A percentile compares a stretch with the other conserved stretches of the same genome.
phyloP scores from a whole-genome alignment of 768 basidiomycete genomes.

The Rubroboletus satanas region DNA sequence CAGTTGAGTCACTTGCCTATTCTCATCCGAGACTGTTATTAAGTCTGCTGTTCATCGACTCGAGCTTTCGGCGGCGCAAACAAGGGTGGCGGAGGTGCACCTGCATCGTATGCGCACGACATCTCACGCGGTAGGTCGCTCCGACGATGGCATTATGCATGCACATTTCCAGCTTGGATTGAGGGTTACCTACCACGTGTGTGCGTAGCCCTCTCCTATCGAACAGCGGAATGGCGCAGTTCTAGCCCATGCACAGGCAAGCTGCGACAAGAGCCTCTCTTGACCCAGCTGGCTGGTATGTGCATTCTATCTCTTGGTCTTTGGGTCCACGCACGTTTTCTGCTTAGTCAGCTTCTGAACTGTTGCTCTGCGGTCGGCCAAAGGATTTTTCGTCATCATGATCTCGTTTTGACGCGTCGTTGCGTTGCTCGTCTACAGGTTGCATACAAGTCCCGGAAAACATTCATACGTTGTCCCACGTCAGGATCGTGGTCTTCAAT shows the following conservation, averaged over 20 bases:
- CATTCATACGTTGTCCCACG: slow-evolving; percentile 2
- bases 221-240: not conserved
- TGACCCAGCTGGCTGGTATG: not conserved
- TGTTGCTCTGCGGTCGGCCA: not conserved
- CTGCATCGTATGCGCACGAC: too few species aligned
- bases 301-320: not conserved
- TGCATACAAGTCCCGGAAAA: not conserved
- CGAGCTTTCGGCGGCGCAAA: not conserved
- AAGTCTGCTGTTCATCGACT: not conserved
- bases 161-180: not conserved
- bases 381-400: not conserved
- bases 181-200: not conserved
- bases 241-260: not conserved
- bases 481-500: not conserved
- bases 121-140: too few species aligned
- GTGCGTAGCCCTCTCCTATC: not conserved
- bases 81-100: not conserved
- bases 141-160: too few species aligned
- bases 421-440: not conserved
- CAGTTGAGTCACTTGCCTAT: not conserved
- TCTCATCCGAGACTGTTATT: not conserved
- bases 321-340: not conserved
- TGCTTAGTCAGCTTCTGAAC: not conserved
- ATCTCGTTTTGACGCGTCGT: not conserved
- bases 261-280: not conserved